Evolutionary conservation across 2,329 filamentous ascomycete species (phyloP).

Genomic region (Sporothrix variecibatus): DNA sequence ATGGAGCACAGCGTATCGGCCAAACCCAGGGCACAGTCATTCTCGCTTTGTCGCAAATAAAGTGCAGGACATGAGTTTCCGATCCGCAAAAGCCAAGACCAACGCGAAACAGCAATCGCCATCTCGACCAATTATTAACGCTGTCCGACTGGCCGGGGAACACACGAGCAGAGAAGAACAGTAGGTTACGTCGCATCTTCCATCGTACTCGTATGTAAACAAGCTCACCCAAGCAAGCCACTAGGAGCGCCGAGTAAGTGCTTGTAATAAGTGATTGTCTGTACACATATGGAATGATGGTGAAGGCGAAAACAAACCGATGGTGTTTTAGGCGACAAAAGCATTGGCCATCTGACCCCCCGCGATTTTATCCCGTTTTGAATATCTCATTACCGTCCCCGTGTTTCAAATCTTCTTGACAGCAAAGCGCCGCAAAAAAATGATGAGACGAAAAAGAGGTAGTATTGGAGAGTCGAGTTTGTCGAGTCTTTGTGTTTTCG

Average conservation of each 20-base stretch:
- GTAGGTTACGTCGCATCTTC: neutral
- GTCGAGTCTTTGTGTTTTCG: neutral
- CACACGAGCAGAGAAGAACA: neutral
- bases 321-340: neutral
- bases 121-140: neutral
- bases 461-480: neutral
- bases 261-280: neutral
- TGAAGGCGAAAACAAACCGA: neutral
- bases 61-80: constrained; percentile 12
- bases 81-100: constrained; percentile 23
- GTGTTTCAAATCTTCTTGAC: constrained; percentile 18
- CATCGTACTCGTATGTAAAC: neutral
- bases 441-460: constrained; percentile 17
- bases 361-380: constrained; percentile 11
- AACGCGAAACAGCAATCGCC: constrained; percentile 18
- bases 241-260: neutral
- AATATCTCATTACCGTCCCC: constrained; percentile 12
- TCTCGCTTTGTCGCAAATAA: constrained; percentile 10
- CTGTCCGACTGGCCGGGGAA: neutral
- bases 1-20: too few relatives aligned
- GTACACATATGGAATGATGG: neutral
- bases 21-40: neutral
- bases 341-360: constrained; percentile 4
- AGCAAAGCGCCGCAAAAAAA: constrained; percentile 1
- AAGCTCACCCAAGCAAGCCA: neutral